phyloP scores from a whole-genome alignment of 139 green algal species.

The Tetraselmis chui region DNA sequence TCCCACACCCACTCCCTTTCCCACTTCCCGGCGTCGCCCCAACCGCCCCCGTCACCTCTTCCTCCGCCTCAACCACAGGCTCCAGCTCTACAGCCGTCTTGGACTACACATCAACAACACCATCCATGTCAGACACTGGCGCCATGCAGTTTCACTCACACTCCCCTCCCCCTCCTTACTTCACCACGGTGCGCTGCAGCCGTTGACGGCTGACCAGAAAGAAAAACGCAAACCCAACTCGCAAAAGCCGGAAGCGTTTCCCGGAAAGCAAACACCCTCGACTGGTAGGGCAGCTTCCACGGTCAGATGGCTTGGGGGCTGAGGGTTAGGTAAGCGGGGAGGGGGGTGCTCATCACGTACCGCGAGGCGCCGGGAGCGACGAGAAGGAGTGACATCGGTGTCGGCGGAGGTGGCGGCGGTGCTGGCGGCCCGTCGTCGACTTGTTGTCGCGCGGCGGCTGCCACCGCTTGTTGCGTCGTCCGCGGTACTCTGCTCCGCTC shows the following conservation, averaged over 20 bases:
- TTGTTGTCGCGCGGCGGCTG: too few relatives aligned
- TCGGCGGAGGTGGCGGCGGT: background rate
- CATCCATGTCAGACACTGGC: too few relatives aligned
- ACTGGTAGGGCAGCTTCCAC: too few relatives aligned
- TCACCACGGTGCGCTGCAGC: background rate
- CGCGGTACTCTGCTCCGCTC: background rate
- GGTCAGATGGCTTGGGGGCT: too few relatives aligned
- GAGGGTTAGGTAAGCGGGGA: background rate
- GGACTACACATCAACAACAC: too few relatives aligned
- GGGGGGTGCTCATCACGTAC: background rate
- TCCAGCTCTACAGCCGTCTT: too few relatives aligned
- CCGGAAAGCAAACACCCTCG: background rate
- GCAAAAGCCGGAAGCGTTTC: background rate
- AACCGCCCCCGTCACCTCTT: too few relatives aligned
- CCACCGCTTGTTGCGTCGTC: background rate
- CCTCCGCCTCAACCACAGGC: too few relatives aligned
- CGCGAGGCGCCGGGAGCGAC: background rate
- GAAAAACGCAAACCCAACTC: background rate
- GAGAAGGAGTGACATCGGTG: background rate
- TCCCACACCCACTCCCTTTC: too few relatives aligned
- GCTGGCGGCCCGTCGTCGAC: too few relatives aligned
- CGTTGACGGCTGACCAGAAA: background rate
- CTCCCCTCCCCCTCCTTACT: background rate
- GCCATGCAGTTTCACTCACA: background rate
- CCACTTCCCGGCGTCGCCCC: too few relatives aligned